Evolutionary conservation across 2,329 filamentous ascomycete genomes (phyloP), one percentile per base, ranked within the genome.

Genomic region (Westerdykella ornata): DNA sequence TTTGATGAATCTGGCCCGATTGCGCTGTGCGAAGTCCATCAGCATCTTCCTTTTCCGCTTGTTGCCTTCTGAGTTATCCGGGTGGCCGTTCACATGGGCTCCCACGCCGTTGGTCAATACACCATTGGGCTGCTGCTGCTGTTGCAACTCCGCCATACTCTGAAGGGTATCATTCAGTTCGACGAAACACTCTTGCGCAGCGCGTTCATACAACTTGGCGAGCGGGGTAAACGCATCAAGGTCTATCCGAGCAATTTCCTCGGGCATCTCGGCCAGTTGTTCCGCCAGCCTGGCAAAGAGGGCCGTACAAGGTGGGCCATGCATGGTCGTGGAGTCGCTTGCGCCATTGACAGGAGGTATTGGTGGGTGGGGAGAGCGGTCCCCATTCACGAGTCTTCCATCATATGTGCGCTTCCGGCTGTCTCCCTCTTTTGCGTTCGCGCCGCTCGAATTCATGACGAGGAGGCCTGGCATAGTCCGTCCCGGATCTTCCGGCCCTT

Each of bases 1-100:
- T 69, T 98, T 97, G 63, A 94, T 87, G 73, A 94, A 97, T 69
- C 87, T 88, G 20, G 83, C 81, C 58, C 95, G 83, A 57, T 84
- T 80, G 16, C 81, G 77, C 61, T 90, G 83, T 7, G 85, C 81
- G 68, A 92, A 94, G 33, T 85, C 79, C 44, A 95, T 67, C 39
- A 96, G 65, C 28, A 73, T 68, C 19, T 78, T 68, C 67, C 95
- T 96, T 68, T 94, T 95, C 36, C 54, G 50, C 38, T 53, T 52
- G 49, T 56, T 66, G 12, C 52, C 45, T 13, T 59, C 53, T 12
- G 52, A 45, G 26, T 52, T 57, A n/a, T 58, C 56, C 14, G 47
- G 46, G 2, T 59, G 52, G 3, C 59, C 56, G 39, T 63, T 65
- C 13, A 36, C 44, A 35, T 59, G 51, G 6, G 49, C 54, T 20